phyloP scores from a whole-genome alignment of 805 yeast genomes.

The Starmerella lactis-condensi region DNA sequence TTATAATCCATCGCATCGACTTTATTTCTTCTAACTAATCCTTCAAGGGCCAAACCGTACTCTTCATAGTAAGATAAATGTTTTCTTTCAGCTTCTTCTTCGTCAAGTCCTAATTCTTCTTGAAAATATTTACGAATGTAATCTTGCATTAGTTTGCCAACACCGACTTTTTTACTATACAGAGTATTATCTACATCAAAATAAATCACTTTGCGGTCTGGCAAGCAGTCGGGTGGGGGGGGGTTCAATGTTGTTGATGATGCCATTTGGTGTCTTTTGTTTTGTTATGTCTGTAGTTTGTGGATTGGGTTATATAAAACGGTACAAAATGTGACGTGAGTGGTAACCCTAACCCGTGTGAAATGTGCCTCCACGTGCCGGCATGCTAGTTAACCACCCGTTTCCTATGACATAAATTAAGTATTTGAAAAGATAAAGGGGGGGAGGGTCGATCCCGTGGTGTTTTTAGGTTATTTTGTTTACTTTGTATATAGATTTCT shows the following conservation, averaged over 20 bases:
- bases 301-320: too few species aligned
- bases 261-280: too few species aligned
- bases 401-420: too few species aligned
- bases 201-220: constrained; percentile 31
- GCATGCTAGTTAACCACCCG: too few species aligned
- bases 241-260: constrained; percentile 6
- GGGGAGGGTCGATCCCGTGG: too few species aligned
- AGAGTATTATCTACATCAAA: constrained; percentile 91
- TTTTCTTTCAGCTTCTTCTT: constrained; percentile 53
- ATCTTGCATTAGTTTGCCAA: constrained; percentile 75
- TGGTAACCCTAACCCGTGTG: too few species aligned
- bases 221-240: constrained; percentile 8
- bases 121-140: constrained; percentile 70
- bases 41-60: constrained; percentile 87
- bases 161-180: constrained; percentile 52
- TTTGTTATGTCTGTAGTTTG: too few species aligned
- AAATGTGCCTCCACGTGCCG: too few species aligned
- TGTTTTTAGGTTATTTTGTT: too few species aligned
- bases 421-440: too few species aligned
- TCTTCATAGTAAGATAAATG: constrained; percentile 63
- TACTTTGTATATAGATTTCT: too few species aligned
- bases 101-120: constrained; percentile 38
- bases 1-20: constrained; percentile 83
- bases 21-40: constrained; percentile 43
- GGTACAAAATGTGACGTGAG: too few species aligned